Conservation (phyloP, 495 filamentous ascomycete genomes). For the Entonaema liquescens region DNA sequence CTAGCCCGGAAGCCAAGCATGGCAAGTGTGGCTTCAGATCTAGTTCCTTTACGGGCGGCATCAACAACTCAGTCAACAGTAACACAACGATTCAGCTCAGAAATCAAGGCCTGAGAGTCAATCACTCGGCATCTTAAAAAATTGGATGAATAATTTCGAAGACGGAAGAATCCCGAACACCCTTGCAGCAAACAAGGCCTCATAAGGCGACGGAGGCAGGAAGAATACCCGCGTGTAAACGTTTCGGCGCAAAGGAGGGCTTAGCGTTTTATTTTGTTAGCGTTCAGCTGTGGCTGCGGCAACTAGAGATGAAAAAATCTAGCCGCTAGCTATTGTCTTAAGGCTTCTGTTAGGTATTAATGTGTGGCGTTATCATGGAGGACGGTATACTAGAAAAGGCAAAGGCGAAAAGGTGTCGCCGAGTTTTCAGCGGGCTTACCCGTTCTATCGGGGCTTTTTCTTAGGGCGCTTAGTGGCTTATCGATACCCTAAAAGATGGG, state of each 20-base stretch:
- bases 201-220: background rate
- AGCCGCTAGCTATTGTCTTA: background rate
- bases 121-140: background rate
- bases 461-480: slow-evolving; percentile 24
- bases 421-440: slow-evolving; percentile 26
- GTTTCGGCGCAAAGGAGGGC: slow-evolving; percentile 25
- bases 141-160: background rate
- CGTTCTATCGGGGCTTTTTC: slow-evolving; percentile 8
- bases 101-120: slow-evolving; percentile 16
- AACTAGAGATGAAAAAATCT: background rate
- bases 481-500: slow-evolving; percentile 18
- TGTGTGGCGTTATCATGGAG: slow-evolving; percentile 1
- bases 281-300: slow-evolving; percentile 1
- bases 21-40: slow-evolving; percentile 38
- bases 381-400: background rate
- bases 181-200: background rate
- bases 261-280: slow-evolving; percentile 2
- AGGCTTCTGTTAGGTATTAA: background rate
- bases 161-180: background rate
- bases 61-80: slow-evolving; percentile 21
- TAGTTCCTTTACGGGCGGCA: slow-evolving; percentile 33
- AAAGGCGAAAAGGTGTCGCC: slow-evolving; percentile 9
- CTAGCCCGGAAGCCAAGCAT: slow-evolving; percentile 24
- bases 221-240: background rate
- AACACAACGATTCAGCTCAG: background rate